phyloP scores from a whole-genome alignment of 1,139 yeast genomes.

The Pichia sp. region DNA sequence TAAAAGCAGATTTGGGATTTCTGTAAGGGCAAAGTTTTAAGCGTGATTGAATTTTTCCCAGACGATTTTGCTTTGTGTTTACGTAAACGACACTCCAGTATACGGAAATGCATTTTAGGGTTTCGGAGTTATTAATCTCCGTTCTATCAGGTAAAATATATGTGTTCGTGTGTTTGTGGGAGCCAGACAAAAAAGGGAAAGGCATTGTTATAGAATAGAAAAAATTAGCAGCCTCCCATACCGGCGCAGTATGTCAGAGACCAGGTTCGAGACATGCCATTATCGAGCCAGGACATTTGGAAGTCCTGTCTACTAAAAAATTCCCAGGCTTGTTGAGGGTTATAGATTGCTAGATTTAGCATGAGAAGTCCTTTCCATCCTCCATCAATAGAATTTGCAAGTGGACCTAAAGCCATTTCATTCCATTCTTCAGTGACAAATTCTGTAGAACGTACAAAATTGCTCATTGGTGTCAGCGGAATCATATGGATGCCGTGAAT shows the following conservation, averaged over 20 bases:
- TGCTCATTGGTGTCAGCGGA: constrained; percentile 83
- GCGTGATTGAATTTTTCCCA: background rate
- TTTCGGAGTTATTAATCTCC: background rate
- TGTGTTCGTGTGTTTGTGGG: too few species aligned
- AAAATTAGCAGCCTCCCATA: constrained; percentile 24
- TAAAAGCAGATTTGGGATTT: background rate
- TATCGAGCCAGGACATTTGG: constrained; percentile 57
- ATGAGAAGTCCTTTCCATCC: constrained; percentile 90
- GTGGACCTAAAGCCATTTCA: constrained; percentile 40
- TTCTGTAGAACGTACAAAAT: constrained; percentile 62
- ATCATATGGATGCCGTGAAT: constrained; percentile 96
- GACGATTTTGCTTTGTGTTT: background rate
- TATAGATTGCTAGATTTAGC: constrained; percentile 72
- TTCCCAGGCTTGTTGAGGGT: constrained; percentile 61
- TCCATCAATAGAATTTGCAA: constrained; percentile 54
- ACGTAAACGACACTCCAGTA: background rate
- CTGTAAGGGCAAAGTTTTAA: constrained; percentile 1
- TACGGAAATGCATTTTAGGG: background rate
- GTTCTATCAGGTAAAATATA: background rate
- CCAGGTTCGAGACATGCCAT: constrained; percentile 92
- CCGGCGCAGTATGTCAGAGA: constrained; percentile 74
- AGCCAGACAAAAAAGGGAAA: too few species aligned
- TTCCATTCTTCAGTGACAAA: constrained; percentile 82
- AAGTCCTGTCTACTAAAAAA: constrained; percentile 60
- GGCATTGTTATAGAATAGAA: background rate